These are phyloP conservation scores for Ottelia alismoides DNA, from an alignment of 106 monocot species.

Conservation along the genomic window DNA sequence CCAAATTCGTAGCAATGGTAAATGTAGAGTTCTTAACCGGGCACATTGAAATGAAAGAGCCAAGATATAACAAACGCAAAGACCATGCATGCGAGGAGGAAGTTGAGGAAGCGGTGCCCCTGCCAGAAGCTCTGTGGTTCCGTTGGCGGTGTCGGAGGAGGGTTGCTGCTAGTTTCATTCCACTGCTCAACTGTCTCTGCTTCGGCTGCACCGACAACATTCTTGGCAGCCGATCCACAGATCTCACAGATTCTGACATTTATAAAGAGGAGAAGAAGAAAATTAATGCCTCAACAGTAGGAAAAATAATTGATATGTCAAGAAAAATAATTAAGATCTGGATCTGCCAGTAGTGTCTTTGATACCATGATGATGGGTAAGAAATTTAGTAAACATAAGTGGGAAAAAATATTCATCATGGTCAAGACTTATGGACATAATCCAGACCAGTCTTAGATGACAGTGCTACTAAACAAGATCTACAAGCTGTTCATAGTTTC, in stretches of 20 bases:
- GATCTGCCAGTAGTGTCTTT: neutral
- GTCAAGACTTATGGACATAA: neutral
- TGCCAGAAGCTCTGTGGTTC: conserved; percentile 26
- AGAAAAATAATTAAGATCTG: neutral
- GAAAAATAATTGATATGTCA: neutral
- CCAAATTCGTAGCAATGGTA: too few species aligned
- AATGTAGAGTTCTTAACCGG: conserved; percentile 30
- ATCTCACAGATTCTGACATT: conserved; percentile 46
- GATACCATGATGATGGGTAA: neutral
- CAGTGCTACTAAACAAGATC: too few species aligned
- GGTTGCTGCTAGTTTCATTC: conserved; percentile 14
- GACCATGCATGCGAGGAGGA: conserved; percentile 47
- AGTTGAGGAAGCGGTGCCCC: conserved; percentile 41
- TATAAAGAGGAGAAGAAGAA: too few species aligned
- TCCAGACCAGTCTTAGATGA: neutral
- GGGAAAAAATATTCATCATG: too few species aligned
- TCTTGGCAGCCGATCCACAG: conserved; percentile 35
- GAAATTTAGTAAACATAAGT: neutral
- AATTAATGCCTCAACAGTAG: too few species aligned
- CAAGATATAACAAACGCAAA: conserved; percentile 46
- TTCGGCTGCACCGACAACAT: conserved; percentile 13
- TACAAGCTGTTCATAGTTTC: too few species aligned
- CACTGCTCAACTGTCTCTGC: conserved; percentile 17
- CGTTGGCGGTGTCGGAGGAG: conserved; percentile 4
- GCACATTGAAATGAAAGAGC: conserved; percentile 44